These are phyloP conservation scores for Leccinum subfulvum DNA, from an alignment of 1,284 basidiomycete species.

Conservation along the genomic window DNA sequence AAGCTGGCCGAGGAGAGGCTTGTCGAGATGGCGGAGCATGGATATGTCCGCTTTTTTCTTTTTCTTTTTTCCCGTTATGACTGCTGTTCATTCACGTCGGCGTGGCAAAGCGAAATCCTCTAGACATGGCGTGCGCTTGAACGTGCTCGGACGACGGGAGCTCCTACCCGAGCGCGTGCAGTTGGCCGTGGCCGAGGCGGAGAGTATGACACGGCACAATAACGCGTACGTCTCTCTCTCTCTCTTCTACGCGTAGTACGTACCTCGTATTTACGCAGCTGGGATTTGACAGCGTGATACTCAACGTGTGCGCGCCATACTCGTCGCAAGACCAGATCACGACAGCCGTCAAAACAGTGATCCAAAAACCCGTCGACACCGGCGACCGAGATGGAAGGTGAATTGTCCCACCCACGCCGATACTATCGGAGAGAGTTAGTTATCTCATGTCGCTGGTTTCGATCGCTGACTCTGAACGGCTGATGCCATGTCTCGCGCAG, in stretches of 20 bases:
- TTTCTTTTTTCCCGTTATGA: neutral
- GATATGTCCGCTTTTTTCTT: conserved; percentile 48
- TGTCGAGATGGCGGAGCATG: conserved; percentile 30
- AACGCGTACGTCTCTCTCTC: conserved; percentile 40
- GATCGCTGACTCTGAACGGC: neutral
- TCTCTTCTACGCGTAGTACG: neutral
- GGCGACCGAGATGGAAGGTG: conserved; percentile 37
- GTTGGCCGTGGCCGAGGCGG: conserved; percentile 70
- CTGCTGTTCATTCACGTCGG: neutral
- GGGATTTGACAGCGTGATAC: conserved; percentile 62
- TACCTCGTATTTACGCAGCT: neutral
- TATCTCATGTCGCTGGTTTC: neutral
- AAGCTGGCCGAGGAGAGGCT: conserved; percentile 39
- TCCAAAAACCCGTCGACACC: conserved; percentile 47
- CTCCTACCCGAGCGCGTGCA: conserved; percentile 81
- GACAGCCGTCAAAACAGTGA: conserved; percentile 63
- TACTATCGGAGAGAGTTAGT: neutral
- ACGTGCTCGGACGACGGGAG: conserved; percentile 76
- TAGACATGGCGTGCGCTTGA: conserved; percentile 80
- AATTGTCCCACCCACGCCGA: conserved; percentile 2
- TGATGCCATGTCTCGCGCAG: conserved; percentile 26
- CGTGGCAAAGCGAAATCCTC: conserved; percentile 63
- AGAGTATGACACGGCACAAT: conserved; percentile 78
- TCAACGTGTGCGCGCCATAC: conserved; percentile 97
- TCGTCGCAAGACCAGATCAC: conserved; percentile 91